Evolutionary conservation across 1,284 basidiomycete species (phyloP), one percentile per base, ranked within the genome.

Genomic region (Xerocomus minutiporus): DNA sequence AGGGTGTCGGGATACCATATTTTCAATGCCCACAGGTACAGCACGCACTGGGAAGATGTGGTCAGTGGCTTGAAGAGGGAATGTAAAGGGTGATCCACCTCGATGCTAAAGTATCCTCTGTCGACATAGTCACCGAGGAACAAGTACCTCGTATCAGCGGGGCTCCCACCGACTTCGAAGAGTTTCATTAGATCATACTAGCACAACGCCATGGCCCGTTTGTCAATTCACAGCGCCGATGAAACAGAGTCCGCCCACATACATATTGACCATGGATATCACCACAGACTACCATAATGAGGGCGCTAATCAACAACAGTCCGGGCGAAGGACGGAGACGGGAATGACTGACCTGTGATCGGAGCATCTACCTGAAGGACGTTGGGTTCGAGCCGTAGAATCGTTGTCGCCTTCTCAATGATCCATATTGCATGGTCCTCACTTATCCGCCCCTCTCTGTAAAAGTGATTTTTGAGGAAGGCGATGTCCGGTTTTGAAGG

Each of bases 391-490:
- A 79, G 72, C 50, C 80, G 78, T 57, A 97, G 73, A 20, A 96
- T 62, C 59, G 90, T 87, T 1, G 88, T 88, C 12, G 86, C 77
- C 67, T 86, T 87, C 56, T 88, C 82, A 52, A 97, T 73, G 65
- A 96, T 96, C 75, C 84, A 94, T 52, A 93, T 69, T 15, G 92
- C 92, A 72, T 95, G 91, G 53, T 94, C 91, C 70, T 97, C 93
- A 26, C 86, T 93, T 62, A 97, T 66, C 46, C 93, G 77, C 0
- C 96, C 96, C 71, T 98, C 96, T 51, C 95, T 86, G 71, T 98
- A 98, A 68, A 99, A 97, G 74, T 99, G 96, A 65, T 98, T 98
- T 79, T 99, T 99, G 58, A 99, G 79, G 73, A 96, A 99, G 32
- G 92, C 93, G 63, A 98, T 81, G 72, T 98, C 91, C n/a, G 93